A percentile compares a stretch with the other conserved stretches of the same genome.
Evolutionary conservation across 2,329 filamentous ascomycete genomes (phyloP).

Genomic region (Colletotrichum tabaci): DNA sequence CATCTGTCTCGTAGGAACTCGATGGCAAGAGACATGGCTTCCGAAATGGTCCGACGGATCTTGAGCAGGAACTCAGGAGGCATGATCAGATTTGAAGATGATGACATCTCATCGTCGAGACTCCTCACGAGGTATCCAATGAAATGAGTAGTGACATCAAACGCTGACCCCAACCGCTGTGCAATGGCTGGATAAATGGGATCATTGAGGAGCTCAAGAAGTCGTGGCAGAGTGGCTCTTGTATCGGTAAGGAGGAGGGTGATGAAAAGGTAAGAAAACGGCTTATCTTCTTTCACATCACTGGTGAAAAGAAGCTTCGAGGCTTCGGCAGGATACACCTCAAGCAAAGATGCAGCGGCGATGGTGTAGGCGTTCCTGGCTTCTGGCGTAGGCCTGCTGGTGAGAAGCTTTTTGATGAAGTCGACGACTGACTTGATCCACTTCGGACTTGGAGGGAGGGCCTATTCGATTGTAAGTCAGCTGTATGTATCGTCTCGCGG

Average conservation of each 20-base stretch:
- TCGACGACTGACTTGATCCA: conserved; percentile 67
- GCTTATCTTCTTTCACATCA: conserved; percentile 60
- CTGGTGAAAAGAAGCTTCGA: conserved; percentile 68
- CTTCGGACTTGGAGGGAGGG: conserved; percentile 62
- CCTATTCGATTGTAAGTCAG: conserved; percentile 52
- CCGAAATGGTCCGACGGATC: conserved; percentile 71
- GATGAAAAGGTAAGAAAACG: conserved; percentile 74
- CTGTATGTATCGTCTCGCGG: conserved; percentile 21
- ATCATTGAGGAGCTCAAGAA: conserved; percentile 72
- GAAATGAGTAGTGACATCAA: conserved; percentile 74
- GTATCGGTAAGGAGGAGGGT: conserved; percentile 78
- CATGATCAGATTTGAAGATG: conserved; percentile 59
- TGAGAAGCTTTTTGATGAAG: conserved; percentile 68
- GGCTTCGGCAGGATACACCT: conserved; percentile 64
- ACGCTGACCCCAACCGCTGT: conserved; percentile 70
- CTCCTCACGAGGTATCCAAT: conserved; percentile 70
- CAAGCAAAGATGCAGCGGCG: conserved; percentile 70
- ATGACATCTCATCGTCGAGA: conserved; percentile 62
- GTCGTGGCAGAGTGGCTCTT: conserved; percentile 72
- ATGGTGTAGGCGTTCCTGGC: conserved; percentile 73
- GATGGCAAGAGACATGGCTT: conserved; percentile 74
- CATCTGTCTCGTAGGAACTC: conserved; percentile 80
- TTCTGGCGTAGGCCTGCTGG: conserved; percentile 67
- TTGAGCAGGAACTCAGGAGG: conserved; percentile 73
- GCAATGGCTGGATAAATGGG: conserved; percentile 66